A percentile compares a stretch with the other conserved stretches of the same genome.
Evolutionary conservation across 148 eudicot species (phyloP).

Genomic region (Rhododendron vialii): DNA sequence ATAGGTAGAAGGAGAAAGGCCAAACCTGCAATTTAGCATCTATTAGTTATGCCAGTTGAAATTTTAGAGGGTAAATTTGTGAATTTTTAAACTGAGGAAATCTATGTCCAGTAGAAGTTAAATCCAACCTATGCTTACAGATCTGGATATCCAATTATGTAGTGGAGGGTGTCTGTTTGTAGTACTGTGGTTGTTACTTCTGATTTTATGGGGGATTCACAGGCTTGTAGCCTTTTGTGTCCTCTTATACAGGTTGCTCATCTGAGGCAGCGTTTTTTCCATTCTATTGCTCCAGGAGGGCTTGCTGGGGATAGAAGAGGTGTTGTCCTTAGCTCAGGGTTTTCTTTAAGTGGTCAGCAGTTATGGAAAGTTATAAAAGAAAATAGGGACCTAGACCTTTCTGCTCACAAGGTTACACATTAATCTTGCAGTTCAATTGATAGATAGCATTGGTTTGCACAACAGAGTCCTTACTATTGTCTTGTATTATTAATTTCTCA

Average conservation of each 20-base stretch:
- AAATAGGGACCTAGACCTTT: no score
- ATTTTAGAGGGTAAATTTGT: background rate
- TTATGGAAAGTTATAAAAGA: no score
- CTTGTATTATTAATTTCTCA: background rate
- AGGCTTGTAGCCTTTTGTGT: background rate
- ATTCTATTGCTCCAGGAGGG: no score
- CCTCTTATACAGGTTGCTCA: constrained; percentile 59
- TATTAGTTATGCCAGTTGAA: no score
- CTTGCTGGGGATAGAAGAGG: no score
- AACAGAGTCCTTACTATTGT: background rate
- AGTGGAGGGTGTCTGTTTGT: background rate
- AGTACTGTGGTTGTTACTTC: background rate
- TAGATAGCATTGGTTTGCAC: background rate
- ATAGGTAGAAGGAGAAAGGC: no score
- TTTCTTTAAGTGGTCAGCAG: no score
- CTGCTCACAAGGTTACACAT: constrained; percentile 27
- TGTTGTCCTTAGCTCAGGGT: no score
- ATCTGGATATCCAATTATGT: background rate
- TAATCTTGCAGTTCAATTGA: background rate
- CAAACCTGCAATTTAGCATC: no score
- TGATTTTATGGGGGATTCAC: no score
- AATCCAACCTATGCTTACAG: background rate
- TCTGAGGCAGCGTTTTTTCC: background rate
- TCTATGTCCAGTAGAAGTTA: background rate
- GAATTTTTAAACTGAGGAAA: background rate